Percentiles rank a stretch among this genome's conserved stretches.
phyloP scores from a whole-genome alignment of 1,139 yeast genomes.

The Candida tetrigidarum region DNA sequence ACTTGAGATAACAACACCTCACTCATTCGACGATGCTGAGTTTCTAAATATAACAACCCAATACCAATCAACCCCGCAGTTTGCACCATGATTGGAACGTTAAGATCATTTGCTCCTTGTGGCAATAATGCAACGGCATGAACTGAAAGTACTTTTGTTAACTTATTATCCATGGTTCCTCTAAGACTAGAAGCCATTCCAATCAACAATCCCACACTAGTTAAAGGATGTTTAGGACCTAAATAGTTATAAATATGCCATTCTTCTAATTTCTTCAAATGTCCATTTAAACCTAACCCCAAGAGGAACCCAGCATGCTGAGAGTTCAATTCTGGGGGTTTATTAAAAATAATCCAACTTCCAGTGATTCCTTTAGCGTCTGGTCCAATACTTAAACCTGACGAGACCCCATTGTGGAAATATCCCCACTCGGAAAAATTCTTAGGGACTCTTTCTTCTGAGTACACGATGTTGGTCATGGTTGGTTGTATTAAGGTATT shows the following conservation, averaged over 20 bases:
- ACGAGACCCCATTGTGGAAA: slow-evolving; percentile 91
- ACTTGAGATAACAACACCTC: slow-evolving; percentile 76
- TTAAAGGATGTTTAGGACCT: slow-evolving; percentile 85
- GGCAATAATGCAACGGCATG: slow-evolving; percentile 94
- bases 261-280: slow-evolving; percentile 80
- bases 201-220: slow-evolving; percentile 83
- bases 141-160: slow-evolving; percentile 90
- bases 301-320: slow-evolving; percentile 96
- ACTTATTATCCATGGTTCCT: slow-evolving; percentile 84
- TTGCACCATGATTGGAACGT: slow-evolving; percentile 83
- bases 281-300: slow-evolving; percentile 93
- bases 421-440: slow-evolving; percentile 77
- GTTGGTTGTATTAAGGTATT: slow-evolving; percentile 68
- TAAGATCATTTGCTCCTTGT: slow-evolving; percentile 85
- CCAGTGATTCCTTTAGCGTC: slow-evolving; percentile 79
- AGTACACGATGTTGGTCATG: slow-evolving; percentile 64
- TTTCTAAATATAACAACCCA: slow-evolving; percentile 78
- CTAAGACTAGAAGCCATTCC: slow-evolving; percentile 93
- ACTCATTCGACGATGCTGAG: slow-evolving; percentile 88
- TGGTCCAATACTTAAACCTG: slow-evolving; percentile 78
- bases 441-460: slow-evolving; percentile 55
- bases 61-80: slow-evolving; percentile 92
- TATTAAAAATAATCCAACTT: slow-evolving; percentile 90
- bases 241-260: slow-evolving; percentile 96
- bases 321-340: slow-evolving; percentile 69